Evolutionary conservation across 495 filamentous ascomycete species (phyloP), one percentile per base, ranked within the genome.

Genomic region (Durotheca rogersii): DNA sequence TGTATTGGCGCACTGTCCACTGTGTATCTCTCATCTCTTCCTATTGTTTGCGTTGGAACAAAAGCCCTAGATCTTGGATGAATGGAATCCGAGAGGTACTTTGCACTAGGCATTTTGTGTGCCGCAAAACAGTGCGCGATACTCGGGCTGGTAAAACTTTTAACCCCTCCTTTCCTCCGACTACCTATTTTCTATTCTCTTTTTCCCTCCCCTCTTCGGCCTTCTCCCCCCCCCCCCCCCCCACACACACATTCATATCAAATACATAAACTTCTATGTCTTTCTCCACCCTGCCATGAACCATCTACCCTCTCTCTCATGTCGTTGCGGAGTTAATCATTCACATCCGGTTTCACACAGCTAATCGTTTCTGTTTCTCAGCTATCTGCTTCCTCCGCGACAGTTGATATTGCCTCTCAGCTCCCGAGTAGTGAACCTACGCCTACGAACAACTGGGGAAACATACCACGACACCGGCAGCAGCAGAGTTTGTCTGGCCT

Each of bases 401-500:
- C 90, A 11, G 75, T 90, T 38, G 89, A 96, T 64, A 76, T 95
- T 44, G 88, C 88, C 30, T 80, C 84, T 18, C 83, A 84, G 27
- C 82, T 81, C 15, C 78, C 85, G n/a, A 83, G 74, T 29, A 68
- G 82, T 35, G 83, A 91, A 47, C 50, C 56, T 38, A 51, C 64
- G n/a, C 44, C 66, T 12, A 52, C 67, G 31, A 81, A 77, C 67
- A 76, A 75, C 45, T 90, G 87, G 82, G 73, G 76, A 42, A 70
- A 74, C 25, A 81, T 88, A 67, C 79, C 71, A 53, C 86, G 87
- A 56, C 88, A 95, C 68, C 86, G 87, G 38, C 81, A 82, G n/a
- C 88, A 92, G 61, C 85, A 88, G 46, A 91, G 84, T 64, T 81
- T 95, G 61, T 86, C 89, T 6, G 81, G 83, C 53, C 87, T 84